phyloP scores from a whole-genome alignment of 257 asterid genomes.

The Agastache rugosa region DNA sequence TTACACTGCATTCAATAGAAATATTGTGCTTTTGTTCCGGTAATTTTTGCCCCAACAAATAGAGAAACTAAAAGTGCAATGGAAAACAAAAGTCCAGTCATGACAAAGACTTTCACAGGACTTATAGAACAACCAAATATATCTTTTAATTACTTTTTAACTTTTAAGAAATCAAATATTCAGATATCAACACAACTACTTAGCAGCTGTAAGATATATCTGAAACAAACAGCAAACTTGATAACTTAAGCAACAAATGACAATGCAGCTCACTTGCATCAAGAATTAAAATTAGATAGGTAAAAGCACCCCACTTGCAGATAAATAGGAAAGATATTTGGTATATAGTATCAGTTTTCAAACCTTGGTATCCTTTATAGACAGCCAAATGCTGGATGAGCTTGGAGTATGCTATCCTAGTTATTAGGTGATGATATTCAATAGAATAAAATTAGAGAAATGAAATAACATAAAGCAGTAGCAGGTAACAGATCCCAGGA shows the following conservation, averaged over 20 bases:
- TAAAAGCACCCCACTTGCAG: slow-evolving; percentile 11
- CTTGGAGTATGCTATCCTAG: slow-evolving; percentile 70
- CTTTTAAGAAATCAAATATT: slow-evolving; percentile 1
- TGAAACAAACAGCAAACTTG: slow-evolving; percentile 11
- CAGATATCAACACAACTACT: slow-evolving; percentile 17
- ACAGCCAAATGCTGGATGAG: slow-evolving; percentile 88
- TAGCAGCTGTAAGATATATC: slow-evolving; percentile 15
- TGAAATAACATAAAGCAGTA: slow-evolving; percentile 29
- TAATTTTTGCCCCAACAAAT: too few relatives aligned
- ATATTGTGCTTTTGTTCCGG: background rate
- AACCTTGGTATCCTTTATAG: slow-evolving; percentile 89
- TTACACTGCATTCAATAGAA: background rate
- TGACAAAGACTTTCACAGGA: slow-evolving; percentile 10
- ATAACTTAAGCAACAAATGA: slow-evolving; percentile 15
- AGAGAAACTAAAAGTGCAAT: background rate
- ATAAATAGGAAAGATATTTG: slow-evolving; percentile 16
- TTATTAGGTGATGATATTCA: slow-evolving; percentile 15
- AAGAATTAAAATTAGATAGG: slow-evolving; percentile 8
- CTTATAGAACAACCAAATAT: too few relatives aligned
- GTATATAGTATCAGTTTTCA: slow-evolving; percentile 31
- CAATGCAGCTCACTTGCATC: slow-evolving; percentile 16
- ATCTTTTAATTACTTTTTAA: slow-evolving; percentile 7
- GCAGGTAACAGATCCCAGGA: slow-evolving; percentile 15
- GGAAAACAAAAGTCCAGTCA: slow-evolving; percentile 2
- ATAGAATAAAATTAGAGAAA: slow-evolving; percentile 23